Evolutionary conservation across 1,284 basidiomycete species (phyloP), one percentile per base, ranked within the genome.

Genomic region (Malassezia sympodialis): DNA sequence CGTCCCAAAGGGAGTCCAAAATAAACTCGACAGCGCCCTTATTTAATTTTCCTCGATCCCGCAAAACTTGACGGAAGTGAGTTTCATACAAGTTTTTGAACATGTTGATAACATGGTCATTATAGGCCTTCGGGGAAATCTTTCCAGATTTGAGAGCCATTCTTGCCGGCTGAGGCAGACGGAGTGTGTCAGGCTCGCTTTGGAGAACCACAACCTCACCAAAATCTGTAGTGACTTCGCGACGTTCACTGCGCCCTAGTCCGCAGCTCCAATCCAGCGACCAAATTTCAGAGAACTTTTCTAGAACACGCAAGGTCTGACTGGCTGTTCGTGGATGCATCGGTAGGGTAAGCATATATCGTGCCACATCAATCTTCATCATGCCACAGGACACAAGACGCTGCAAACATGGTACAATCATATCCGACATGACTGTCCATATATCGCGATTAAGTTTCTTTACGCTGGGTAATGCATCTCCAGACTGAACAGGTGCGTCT

Each of bases 71-170:
- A 1, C 76, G 64, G 60, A 76, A 73, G 54, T 76, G 75, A 31
- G 61, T 58, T 53, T 77, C 76, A 66, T 75, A 77, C n/a, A 77
- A 61, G 46, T 75, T 74, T 60, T 75, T 76, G 62, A 76, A 69
- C 27, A 77, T 69, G 57, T 70, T 60, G 32, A 70, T 53, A 54
- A 69, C 55, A 57, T 76, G 74, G 41, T 76, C 76, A 21, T 74
- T 63, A 53, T 75, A 76, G n/a, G 67, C 64, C 8, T 72, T 64
- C 17, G 62, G 58, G 15, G 67, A 64, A 32, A 77, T 66, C n/a
- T 69, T 72, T 5, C 73, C 72, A 31, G 75, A 67, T 30, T 71
- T 60, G 49, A 75, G 55, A 27, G 75, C 76, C 26, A 68, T 67
- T 70, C 74, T 76, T 2, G 76, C 75, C 2, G 76, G 76, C 40